Evolutionary conservation across 2,329 filamentous ascomycete genomes (phyloP).

Genomic region (Verticillium isaacii): DNA sequence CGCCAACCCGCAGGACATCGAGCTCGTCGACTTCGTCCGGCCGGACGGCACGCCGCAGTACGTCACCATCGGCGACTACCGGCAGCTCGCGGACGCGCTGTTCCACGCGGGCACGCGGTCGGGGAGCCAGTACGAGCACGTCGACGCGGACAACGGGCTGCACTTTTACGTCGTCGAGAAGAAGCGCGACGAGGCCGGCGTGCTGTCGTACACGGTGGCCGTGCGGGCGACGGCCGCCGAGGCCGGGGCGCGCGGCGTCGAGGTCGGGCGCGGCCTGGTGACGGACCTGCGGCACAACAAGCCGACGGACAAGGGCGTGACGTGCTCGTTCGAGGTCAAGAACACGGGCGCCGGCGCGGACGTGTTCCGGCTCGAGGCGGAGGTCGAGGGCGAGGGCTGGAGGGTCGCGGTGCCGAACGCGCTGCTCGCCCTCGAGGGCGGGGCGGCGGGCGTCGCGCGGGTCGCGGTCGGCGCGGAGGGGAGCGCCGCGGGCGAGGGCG

Average conservation of each 20-base stretch:
- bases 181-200: conserved; percentile 32
- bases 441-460: conserved; percentile 27
- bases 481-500: conserved; percentile 25
- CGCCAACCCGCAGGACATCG: conserved; percentile 48
- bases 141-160: conserved; percentile 40
- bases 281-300: conserved; percentile 15
- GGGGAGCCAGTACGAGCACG: conserved; percentile 42
- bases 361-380: conserved; percentile 40
- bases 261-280: conserved; percentile 29
- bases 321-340: conserved; percentile 40
- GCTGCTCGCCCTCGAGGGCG: conserved; percentile 31
- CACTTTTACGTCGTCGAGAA: conserved; percentile 45
- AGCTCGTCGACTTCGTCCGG: conserved; percentile 42
- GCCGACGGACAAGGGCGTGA: conserved; percentile 27
- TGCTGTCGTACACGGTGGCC: conserved; percentile 44
- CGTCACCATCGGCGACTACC: conserved; percentile 47
- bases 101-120: conserved; percentile 50
- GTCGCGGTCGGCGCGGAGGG: conserved; percentile 34
- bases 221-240: conserved; percentile 35
- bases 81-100: conserved; percentile 47
- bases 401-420: conserved; percentile 35
- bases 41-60: conserved; percentile 42
- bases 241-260: conserved; percentile 28
- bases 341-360: conserved; percentile 38
- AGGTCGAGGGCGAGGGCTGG: conserved; percentile 41